phyloP scores from a whole-genome alignment of 371 early-diverging fungal genomes.

The Haplosporangium sp. region DNA sequence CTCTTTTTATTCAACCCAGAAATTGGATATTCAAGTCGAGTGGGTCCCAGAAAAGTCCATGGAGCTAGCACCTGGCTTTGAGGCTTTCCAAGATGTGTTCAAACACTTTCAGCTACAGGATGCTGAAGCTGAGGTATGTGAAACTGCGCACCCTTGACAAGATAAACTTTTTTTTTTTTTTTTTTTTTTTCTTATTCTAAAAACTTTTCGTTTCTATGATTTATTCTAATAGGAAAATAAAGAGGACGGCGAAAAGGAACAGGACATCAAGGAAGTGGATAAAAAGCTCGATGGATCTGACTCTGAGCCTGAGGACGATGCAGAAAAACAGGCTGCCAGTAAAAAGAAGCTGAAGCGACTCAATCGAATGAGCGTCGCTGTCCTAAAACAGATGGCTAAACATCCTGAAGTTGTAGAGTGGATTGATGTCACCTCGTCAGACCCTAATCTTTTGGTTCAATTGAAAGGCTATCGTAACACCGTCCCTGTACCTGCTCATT shows the following conservation, averaged over 20 bases:
- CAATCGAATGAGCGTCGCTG: constrained; percentile 87
- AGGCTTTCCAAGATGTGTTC: constrained; percentile 41
- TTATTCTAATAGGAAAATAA: constrained; percentile 15
- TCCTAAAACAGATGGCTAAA: constrained; percentile 90
- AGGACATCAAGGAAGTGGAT: constrained; percentile 22
- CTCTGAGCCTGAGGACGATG: constrained; percentile 59
- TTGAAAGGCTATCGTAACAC: constrained; percentile 93
- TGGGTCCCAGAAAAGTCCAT: constrained; percentile 45
- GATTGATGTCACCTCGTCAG: constrained; percentile 94
- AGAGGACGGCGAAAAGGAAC: constrained; percentile 25
- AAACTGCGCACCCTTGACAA: no score
- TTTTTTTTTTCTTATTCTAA: background rate
- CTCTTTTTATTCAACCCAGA: constrained; percentile 12
- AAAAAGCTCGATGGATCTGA: constrained; percentile 49
- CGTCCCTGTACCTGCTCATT: constrained; percentile 97
- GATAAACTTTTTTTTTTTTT: background rate
- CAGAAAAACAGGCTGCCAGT: constrained; percentile 57
- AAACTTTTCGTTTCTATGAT: background rate
- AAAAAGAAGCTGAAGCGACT: constrained; percentile 72
- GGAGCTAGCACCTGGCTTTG: constrained; percentile 44
- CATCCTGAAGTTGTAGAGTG: constrained; percentile 98
- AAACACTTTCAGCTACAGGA: constrained; percentile 46
- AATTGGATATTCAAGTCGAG: constrained; percentile 38
- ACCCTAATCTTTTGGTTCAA: constrained; percentile 90
- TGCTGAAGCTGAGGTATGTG: constrained; percentile 26